Conservation (phyloP, 164 flowering plant species). For the Cinnamomum chago region DNA sequence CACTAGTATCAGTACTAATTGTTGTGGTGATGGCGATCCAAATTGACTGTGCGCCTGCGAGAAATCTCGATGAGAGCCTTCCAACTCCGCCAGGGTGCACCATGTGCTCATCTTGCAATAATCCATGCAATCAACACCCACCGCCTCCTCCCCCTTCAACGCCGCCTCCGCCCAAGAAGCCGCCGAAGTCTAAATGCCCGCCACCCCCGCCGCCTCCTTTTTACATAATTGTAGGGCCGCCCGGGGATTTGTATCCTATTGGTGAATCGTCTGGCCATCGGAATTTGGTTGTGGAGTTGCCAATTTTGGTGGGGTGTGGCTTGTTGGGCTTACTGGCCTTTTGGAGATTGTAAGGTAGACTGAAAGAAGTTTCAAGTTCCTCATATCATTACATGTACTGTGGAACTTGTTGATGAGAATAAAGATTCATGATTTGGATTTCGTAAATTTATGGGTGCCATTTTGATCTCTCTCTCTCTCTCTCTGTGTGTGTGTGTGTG, state of each 20-base stretch:
- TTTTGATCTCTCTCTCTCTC: not conserved
- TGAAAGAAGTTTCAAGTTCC: not conserved
- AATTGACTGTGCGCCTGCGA: not conserved
- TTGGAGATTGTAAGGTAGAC: slow-evolving; percentile 2
- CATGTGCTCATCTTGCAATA: slow-evolving; percentile 4
- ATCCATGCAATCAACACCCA: not conserved
- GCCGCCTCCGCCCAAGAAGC: not conserved
- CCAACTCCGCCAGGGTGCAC: not conserved
- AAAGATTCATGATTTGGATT: not conserved
- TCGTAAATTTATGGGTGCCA: not conserved
- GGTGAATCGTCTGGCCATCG: not conserved
- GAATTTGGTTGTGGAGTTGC: not conserved
- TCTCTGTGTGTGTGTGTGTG: not conserved
- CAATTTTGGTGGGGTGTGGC: not conserved
- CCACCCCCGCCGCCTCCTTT: not conserved
- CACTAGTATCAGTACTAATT: not conserved
- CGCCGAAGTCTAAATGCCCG: not conserved
- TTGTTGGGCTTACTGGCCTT: not conserved
- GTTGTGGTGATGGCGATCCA: not conserved
- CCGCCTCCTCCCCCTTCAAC: not conserved
- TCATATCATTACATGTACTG: not conserved
- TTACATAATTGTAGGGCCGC: not conserved
- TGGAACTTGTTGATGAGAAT: too few relatives aligned
- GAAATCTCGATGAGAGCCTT: not conserved
- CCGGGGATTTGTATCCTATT: not conserved